Evolutionary conservation across 371 early-diverging fungal species (phyloP), one percentile per base, ranked within the genome.

Genomic region (Blakeslea trispora): DNA sequence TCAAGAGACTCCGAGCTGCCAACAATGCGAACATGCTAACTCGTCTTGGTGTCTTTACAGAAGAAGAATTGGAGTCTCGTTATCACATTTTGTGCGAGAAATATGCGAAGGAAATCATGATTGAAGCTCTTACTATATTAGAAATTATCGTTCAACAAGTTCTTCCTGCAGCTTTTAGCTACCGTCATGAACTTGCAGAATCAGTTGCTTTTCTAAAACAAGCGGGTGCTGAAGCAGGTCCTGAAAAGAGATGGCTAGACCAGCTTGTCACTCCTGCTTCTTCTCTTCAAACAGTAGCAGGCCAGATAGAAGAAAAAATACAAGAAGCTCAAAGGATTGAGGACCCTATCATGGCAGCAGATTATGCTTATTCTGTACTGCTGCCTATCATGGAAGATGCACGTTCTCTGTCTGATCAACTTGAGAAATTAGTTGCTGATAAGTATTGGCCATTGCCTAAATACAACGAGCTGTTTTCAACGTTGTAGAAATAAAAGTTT

Each of bases 381-480:
- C 59, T 85, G 15, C 87, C 89, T 10, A 69, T 79, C 35, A 88
- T 98, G 77, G 85, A 88, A 54, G 64, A 67, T 11, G 84, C 87
- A 52, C 89, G 98, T 62, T 63, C 50, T 4, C 72, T 77, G 22
- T 83, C 91, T 42, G 97, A 98, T 64, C 64, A 62, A n/a, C 77
- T 97, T 44, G 97, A 98, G 79, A 64, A 72, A 34, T 55, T 84
- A 34, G 85, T 92, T 19, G 85, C 91, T 23, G 96, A 97, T 82
- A 93, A 90, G 84, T 81, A 75, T 71, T 98, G 96, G 92, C 94
- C 96, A 42, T 83, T 91, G 75, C 98, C 98, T 79, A 95, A 93
- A 81, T 96, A 96, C 86, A 85, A 89, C 42, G 96, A 98, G 75
- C 81, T 98, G 32, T 81, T 98, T 56, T 91, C 94, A 66, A 85